phyloP scores from a whole-genome alignment of 1,139 yeast genomes.

The Kodamaea sp. region DNA sequence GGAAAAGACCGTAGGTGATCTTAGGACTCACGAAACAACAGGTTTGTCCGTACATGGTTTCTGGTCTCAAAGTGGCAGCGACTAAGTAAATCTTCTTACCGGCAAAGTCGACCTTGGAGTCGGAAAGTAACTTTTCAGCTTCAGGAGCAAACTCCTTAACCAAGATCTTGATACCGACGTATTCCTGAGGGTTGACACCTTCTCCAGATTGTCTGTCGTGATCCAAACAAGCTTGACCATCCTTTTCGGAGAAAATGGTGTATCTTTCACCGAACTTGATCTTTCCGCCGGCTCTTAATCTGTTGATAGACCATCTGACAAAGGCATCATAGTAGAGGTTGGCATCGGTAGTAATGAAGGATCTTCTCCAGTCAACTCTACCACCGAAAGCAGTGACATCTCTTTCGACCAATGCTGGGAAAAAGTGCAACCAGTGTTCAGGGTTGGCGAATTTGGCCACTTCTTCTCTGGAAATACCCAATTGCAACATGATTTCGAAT shows the following conservation, averaged over 20 bases:
- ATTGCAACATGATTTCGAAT: constrained; percentile 92
- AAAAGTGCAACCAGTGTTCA: constrained; percentile 80
- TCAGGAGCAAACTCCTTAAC: constrained; percentile 61
- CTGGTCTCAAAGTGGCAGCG: constrained; percentile 98
- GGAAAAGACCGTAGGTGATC: constrained; percentile 87
- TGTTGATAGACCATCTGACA: constrained; percentile 94
- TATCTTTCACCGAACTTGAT: constrained; percentile 98
- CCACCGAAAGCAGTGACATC: constrained; percentile 88
- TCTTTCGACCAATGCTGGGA: constrained; percentile 85
- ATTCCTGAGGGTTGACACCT: constrained; percentile 96
- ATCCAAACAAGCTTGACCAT: constrained; percentile 99
- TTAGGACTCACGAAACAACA: constrained; percentile 98
- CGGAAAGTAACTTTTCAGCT: constrained; percentile 52
- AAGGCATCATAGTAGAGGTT: constrained; percentile 95
- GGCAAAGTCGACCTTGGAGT: constrained; percentile 43
- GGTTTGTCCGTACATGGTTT: constrained; percentile 98
- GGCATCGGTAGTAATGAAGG: constrained; percentile 91
- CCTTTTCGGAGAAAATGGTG: constrained; percentile 95
- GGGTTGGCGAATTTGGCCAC: constrained; percentile 89
- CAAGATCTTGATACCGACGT: constrained; percentile 86
- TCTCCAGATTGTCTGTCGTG: constrained; percentile 98
- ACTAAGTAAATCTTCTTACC: constrained; percentile 75
- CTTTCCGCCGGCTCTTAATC: constrained; percentile 81
- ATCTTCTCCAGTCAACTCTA: constrained; percentile 98
- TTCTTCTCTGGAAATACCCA: constrained; percentile 82